These are phyloP conservation scores for Warburgia ugandensis DNA, from an alignment of 164 flowering plant species.

Conservation along the genomic window DNA sequence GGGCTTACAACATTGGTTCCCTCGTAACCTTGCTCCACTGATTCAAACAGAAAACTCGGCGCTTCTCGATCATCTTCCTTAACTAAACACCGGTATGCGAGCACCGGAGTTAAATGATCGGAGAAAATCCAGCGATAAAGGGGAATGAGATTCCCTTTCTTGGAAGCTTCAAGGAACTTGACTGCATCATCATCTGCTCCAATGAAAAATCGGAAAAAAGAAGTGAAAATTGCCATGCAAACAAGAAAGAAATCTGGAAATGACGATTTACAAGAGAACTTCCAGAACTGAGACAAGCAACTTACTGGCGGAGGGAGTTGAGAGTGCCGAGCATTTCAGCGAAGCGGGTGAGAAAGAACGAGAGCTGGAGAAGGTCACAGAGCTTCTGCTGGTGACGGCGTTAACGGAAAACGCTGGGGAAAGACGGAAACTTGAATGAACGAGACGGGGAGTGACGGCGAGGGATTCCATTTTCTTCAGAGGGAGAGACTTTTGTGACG, in stretches of 20 bases:
- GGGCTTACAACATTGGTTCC: constrained; percentile 41
- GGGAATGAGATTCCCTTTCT: constrained; percentile 61
- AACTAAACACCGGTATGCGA: constrained; percentile 82
- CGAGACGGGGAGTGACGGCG: constrained; percentile 6
- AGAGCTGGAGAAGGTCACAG: constrained; percentile 7
- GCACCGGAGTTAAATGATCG: constrained; percentile 75
- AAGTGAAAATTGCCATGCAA: neutral
- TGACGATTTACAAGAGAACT: neutral
- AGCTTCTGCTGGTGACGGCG: constrained; percentile 7
- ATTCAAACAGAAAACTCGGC: constrained; percentile 77
- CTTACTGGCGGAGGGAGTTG: constrained; percentile 27
- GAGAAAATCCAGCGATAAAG: constrained; percentile 52
- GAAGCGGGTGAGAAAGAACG: constrained; percentile 9
- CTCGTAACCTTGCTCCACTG: constrained; percentile 51
- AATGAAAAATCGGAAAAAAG: neutral
- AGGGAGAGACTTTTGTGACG: too few species aligned
- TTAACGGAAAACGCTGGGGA: constrained; percentile 10
- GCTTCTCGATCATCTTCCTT: constrained; percentile 76
- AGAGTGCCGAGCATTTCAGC: constrained; percentile 24
- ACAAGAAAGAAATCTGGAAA: neutral
- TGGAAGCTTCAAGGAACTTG: constrained; percentile 46
- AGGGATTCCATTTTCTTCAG: constrained; percentile 22
- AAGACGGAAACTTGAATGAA: constrained; percentile 6
- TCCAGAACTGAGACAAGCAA: neutral
- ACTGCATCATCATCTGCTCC: constrained; percentile 18